Percentiles rank a stretch among this genome's conserved stretches.
Conservation (phyloP, 768 basidiomycete genomes). For the Tylopilus sp. region DNA sequence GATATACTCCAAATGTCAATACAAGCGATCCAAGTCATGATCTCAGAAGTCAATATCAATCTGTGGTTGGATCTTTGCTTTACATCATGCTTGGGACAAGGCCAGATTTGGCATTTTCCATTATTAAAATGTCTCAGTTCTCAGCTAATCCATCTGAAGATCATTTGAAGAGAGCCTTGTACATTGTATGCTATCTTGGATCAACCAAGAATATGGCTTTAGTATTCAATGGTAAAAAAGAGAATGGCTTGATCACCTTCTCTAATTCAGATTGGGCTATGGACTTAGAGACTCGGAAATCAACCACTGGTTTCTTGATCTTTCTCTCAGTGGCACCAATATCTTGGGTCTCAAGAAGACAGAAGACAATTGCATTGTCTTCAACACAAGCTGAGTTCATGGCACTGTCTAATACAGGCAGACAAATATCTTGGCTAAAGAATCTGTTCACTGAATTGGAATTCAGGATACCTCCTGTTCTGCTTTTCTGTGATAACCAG, state of each 20-base stretch:
- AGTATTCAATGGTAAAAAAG: no score
- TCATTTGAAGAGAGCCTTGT: not conserved
- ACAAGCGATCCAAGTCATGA: not conserved
- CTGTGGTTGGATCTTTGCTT: no score
- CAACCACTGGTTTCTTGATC: not conserved
- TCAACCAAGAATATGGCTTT: no score
- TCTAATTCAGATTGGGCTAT: not conserved
- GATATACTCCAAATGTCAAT: not conserved
- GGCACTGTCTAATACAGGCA: not conserved
- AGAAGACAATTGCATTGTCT: not conserved
- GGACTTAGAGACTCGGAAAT: not conserved
- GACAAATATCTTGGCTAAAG: not conserved
- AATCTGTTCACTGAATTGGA: not conserved
- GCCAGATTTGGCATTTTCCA: no score
- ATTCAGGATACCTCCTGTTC: not conserved
- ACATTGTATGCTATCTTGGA: not conserved
- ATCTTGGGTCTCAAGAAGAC: no score
- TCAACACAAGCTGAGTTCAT: no score
- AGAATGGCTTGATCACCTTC: not conserved
- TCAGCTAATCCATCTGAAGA: not conserved
- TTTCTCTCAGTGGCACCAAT: not conserved
- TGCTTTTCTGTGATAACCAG: not conserved
- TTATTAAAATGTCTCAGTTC: not conserved
- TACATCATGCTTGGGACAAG: no score
- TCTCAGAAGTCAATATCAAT: not conserved